These are phyloP conservation scores for Pseudogymnoascus sp. DNA, from an alignment of 2,329 filamentous ascomycete genomes.

Conservation along the genomic window DNA sequence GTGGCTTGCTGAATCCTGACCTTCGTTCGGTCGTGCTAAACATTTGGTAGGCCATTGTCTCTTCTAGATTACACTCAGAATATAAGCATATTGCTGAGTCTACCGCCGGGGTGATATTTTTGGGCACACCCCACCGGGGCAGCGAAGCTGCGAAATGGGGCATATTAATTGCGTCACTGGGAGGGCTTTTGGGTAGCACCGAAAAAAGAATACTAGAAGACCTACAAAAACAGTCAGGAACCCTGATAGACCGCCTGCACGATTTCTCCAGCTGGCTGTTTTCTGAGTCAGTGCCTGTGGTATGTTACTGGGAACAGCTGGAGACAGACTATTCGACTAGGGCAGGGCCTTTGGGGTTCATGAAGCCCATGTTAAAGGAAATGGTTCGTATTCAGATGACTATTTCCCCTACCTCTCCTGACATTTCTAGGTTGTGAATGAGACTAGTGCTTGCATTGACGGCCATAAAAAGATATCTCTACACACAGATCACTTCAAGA, in stretches of 20 bases:
- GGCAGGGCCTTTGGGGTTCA: background rate
- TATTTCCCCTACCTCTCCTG: background rate
- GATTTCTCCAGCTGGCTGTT: background rate
- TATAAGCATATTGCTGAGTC: background rate
- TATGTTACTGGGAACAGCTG: background rate
- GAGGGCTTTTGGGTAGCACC: background rate
- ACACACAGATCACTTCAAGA: background rate
- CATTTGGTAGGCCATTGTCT: background rate
- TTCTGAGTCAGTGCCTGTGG: background rate
- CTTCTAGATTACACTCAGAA: background rate
- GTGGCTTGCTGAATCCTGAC: background rate
- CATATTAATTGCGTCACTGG: background rate
- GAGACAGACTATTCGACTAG: background rate
- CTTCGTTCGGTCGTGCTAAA: background rate
- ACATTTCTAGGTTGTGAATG: background rate
- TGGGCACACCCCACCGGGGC: background rate
- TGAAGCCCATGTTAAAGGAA: background rate
- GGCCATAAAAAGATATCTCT: background rate
- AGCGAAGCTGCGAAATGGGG: background rate
- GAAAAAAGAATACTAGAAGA: background rate
- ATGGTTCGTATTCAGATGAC: background rate
- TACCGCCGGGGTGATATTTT: background rate
- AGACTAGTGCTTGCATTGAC: background rate
- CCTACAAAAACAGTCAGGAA: background rate
- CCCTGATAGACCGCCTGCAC: background rate